Conservation (phyloP, 176 grass and related monocot genomes). For the Puccinellia tenuiflora region DNA sequence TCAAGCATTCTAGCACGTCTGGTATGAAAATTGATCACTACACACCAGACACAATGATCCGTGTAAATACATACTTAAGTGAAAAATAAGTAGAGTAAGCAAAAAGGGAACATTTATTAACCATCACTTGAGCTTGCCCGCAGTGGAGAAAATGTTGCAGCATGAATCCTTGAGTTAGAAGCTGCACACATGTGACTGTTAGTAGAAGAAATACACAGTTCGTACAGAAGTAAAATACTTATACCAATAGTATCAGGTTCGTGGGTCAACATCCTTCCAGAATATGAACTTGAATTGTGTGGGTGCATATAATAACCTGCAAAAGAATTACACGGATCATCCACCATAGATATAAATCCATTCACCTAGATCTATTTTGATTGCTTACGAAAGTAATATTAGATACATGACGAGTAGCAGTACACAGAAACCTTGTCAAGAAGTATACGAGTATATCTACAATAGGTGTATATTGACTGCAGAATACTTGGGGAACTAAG, state of each 20-base stretch:
- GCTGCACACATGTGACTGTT: neutral
- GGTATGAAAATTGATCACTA: neutral
- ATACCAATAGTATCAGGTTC: neutral
- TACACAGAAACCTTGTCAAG: neutral
- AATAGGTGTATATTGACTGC: too few species aligned
- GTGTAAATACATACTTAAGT: neutral
- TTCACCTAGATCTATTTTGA: neutral
- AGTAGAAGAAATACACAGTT: neutral
- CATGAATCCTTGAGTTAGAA: neutral
- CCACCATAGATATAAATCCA: neutral
- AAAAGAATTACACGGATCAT: neutral
- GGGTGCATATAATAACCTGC: neutral
- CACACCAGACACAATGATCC: neutral
- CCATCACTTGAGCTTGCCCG: neutral
- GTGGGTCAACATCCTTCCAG: neutral
- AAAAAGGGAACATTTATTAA: neutral
- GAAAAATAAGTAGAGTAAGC: neutral
- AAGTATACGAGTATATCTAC: neutral
- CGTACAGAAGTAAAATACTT: neutral
- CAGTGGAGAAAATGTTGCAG: neutral
- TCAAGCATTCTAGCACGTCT: neutral
- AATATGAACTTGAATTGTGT: slow-evolving; percentile 12
- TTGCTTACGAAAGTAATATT: neutral
- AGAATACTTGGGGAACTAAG: neutral
- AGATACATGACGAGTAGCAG: neutral